A percentile compares a stretch with the other conserved stretches of the same genome.
These are phyloP conservation scores for Priceomyces haplophilus DNA, from an alignment of 805 yeast genomes.

Conservation along the genomic window DNA sequence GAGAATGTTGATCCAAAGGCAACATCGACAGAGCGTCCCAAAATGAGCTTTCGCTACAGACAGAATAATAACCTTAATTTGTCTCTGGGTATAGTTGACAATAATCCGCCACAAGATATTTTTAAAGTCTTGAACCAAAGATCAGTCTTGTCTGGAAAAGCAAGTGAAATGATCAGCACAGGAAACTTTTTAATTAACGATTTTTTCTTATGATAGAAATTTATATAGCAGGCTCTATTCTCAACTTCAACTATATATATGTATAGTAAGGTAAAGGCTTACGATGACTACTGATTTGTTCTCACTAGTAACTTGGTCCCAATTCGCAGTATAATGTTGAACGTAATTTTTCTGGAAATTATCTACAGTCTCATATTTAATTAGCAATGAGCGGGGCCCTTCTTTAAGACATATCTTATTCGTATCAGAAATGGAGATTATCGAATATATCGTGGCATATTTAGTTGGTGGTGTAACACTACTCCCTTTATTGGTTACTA, in stretches of 20 bases:
- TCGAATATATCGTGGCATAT: slow-evolving; percentile 47
- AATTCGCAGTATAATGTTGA: too few relatives aligned
- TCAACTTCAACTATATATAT: not conserved
- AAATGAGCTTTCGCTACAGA: slow-evolving; percentile 38
- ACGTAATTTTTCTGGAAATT: too few relatives aligned
- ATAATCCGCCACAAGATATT: slow-evolving; percentile 22
- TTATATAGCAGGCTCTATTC: slow-evolving; percentile 1
- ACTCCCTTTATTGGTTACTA: slow-evolving; percentile 53
- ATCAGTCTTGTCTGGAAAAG: slow-evolving; percentile 37
- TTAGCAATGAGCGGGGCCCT: not conserved
- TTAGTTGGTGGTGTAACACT: slow-evolving; percentile 80
- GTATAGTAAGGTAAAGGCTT: not conserved
- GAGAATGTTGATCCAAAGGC: slow-evolving; percentile 10
- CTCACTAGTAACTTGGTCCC: too few relatives aligned
- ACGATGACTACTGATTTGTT: not conserved
- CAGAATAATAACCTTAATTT: slow-evolving; percentile 35
- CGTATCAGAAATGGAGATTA: slow-evolving; percentile 8
- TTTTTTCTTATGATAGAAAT: slow-evolving; percentile 33
- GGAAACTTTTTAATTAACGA: slow-evolving; percentile 42
- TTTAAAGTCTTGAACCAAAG: slow-evolving; percentile 33
- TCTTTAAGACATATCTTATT: too few relatives aligned
- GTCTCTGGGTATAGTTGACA: slow-evolving; percentile 20
- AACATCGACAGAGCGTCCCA: slow-evolving; percentile 12
- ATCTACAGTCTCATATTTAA: not conserved
- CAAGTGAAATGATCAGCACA: slow-evolving; percentile 44